Percentiles rank a stretch among this genome's conserved stretches.
Evolutionary conservation across 2,329 filamentous ascomycete genomes (phyloP).

Genomic region (Fusarium sarcochroum): DNA sequence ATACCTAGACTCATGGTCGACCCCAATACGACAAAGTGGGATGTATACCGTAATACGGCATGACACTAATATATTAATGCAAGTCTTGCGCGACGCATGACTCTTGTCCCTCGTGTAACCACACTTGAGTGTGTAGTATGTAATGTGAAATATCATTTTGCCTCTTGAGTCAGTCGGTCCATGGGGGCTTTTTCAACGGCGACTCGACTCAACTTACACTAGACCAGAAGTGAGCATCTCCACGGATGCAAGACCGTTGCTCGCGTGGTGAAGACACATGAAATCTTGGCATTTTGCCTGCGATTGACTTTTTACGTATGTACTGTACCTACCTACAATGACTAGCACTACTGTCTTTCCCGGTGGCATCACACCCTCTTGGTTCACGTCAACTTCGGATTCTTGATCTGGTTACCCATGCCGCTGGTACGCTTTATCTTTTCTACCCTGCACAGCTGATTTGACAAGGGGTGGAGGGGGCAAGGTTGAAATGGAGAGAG

Average conservation of each 20-base stretch:
- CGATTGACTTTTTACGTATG: not conserved
- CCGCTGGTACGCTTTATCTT: not conserved
- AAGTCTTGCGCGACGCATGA: slow-evolving; percentile 13
- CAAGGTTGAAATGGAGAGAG: not conserved
- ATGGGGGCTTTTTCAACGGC: not conserved
- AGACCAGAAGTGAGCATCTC: not conserved
- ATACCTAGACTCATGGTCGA: not conserved
- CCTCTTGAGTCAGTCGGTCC: not conserved
- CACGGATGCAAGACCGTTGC: slow-evolving; percentile 23
- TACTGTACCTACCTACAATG: no score
- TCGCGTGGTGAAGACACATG: slow-evolving; percentile 18
- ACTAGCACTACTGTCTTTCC: no score
- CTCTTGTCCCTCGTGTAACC: slow-evolving; percentile 29
- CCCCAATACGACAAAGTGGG: not conserved
- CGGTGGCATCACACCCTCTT: slow-evolving; percentile 29
- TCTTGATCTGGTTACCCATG: slow-evolving; percentile 2
- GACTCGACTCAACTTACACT: not conserved
- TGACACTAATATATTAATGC: not conserved
- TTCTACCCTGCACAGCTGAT: slow-evolving; percentile 28
- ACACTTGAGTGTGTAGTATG: slow-evolving; percentile 16
- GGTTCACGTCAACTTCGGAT: not conserved
- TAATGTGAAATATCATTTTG: not conserved
- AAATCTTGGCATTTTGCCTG: not conserved
- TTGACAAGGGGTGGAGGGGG: not conserved
- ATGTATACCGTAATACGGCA: not conserved